Conservation (phyloP, 441 rosid genomes). For the Aquilaria agallochum region DNA sequence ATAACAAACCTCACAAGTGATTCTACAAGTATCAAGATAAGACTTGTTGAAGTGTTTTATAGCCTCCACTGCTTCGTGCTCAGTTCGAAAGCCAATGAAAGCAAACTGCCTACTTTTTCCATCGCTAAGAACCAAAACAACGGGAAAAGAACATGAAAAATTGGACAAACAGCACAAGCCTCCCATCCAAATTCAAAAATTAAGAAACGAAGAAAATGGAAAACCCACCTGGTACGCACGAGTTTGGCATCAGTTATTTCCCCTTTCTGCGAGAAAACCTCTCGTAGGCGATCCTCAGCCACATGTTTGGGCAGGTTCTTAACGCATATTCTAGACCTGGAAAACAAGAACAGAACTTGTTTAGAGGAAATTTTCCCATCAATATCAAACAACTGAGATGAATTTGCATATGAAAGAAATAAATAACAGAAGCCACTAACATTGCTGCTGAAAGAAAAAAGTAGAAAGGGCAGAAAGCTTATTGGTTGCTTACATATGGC, state of each 20-base stretch:
- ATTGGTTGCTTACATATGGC: no score
- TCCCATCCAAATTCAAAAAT: not conserved
- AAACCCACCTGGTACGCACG: conserved; percentile 54
- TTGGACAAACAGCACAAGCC: not conserved
- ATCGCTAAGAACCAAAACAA: conserved; percentile 37
- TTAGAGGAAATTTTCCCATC: not conserved
- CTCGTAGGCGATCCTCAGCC: conserved; percentile 60
- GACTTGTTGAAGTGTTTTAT: conserved; percentile 72
- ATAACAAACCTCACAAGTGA: conserved; percentile 66
- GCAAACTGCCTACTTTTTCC: conserved; percentile 90
- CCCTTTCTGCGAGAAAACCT: conserved; percentile 69
- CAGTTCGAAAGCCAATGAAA: conserved; percentile 79
- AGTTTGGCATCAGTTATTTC: conserved; percentile 78
- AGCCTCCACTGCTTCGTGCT: conserved; percentile 77
- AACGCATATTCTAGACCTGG: conserved; percentile 87
- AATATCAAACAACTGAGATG: no score
- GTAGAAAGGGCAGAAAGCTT: no score
- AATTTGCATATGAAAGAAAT: no score
- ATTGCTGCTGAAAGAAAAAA: no score
- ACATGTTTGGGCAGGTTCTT: conserved; percentile 71
- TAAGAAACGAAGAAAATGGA: not conserved
- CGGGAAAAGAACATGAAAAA: no score
- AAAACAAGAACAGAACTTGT: conserved; percentile 1
- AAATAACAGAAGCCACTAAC: no score
- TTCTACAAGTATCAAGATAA: conserved; percentile 60